Base-by-base conservation (phyloP, 106 monocot genomes). In the Cymbidium sinense region DNA sequence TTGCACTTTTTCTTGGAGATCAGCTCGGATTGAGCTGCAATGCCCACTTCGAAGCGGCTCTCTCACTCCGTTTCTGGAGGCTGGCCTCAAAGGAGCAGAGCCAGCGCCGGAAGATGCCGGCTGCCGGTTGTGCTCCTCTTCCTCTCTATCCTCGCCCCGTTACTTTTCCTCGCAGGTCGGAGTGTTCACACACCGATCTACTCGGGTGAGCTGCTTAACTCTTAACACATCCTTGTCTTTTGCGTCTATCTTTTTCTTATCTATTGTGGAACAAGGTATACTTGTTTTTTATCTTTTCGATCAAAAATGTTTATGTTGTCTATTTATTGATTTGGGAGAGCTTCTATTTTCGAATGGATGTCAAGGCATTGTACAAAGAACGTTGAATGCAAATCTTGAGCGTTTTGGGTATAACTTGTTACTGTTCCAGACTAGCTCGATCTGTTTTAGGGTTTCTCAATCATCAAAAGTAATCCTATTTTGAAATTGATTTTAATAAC, bases 71-170 rank as follows among this genome's bases (percentile, higher is more conserved):
- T n/a, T 70, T 79, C 76, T 10, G 43, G 72, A 64, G 62, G 70
- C 23, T 50, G 76, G 20, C 10, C 13, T 4, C 43, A 43, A 27
- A 71, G 78, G 50, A 34, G 81, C 43, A 41, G 75, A 27, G 34
- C 44, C 35, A 78, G 44, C 75, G 70, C 78, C 65, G 52, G 81
- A 4, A 50, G 69, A 31, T 80, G 70, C 37, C 34, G 79, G 43
- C 79, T 79, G 17, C 79, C 88, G 5, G 50, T 79, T 17, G 51
- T 85, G 58, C 69, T 88, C 33, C 65, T 88, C 12, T 82, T 88
- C 80, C 52, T 88, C 76, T 85, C 71, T 64, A 30, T 88, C 37
- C 79, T 88, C 71, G 79, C 82, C 1, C 82, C 88, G 6, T 75
- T 83, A 27, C 76, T 82, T 73, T 80, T 85, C 61, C 51, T 88